Base-by-base conservation (phyloP, 163 green algal genomes). In the Chlorella variabilis region DNA sequence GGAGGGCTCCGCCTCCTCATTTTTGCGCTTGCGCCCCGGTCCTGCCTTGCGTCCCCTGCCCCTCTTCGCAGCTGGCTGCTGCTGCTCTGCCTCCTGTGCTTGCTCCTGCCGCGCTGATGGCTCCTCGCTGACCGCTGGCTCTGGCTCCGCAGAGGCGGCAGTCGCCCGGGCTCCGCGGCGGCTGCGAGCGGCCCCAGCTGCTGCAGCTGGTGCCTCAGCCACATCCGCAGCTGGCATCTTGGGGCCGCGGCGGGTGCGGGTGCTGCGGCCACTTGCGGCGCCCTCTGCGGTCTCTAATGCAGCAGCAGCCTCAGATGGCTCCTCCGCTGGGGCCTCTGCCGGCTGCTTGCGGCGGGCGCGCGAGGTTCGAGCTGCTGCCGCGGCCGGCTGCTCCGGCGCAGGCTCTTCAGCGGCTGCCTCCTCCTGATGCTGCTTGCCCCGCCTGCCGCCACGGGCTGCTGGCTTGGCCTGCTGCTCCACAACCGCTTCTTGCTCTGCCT, bases 21-120 rank as follows among this genome's bases (percentile, higher is more conserved):
- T 80, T 38, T 80, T 80, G 56, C 38, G 54, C 54, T 80, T 80
- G 73, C 56, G 73, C 13, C 73, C 56, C 3, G 21, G 38, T 42
- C 54, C 56, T 33, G 36, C 56, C 73, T 80, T 80, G 73, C 75
- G 58, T 17, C 38, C 56, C n/a, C n/a, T 27, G n/a, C 58, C 75
- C 9, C 48, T 59, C 41, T 73, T 81, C 38, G 58, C 34, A 11
- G 20, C 18, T 17, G 1, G 38, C 29, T 18, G 15, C 75, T 71
- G 17, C 59, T 71, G 18, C 41, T 80, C 36, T 39, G 58, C 27
- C 36, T 48, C n/a, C 74, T 80, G 18, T 41, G n/a, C 39, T 6
- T 18, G 27, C 29, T 45, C n/a, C 48, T 65, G 51, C 34, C 39
- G n/a, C 23, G 17, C 73, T 29, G 56, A 29, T 31, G 39, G 25